Evolutionary conservation across 2,329 filamentous ascomycete species (phyloP), one percentile per base, ranked within the genome.

Genomic region (Dothideomycetes sp.): DNA sequence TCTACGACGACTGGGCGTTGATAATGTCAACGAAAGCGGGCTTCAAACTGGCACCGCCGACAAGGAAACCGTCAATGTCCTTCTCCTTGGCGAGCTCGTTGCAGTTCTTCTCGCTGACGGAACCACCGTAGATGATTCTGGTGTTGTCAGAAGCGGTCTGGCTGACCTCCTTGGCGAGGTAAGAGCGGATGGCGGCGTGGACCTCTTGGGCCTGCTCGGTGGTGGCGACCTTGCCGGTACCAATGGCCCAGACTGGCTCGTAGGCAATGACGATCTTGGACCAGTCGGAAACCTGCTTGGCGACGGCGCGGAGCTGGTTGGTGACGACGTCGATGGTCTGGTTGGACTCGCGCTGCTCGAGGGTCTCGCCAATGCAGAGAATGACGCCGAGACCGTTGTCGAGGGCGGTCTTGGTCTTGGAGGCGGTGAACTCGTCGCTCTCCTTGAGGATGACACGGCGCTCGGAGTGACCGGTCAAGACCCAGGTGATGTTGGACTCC

Each of bases 81-180:
- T 77, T 64, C 77, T 96, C 79, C 74, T 87, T 89, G 63, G 83
- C 79, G 56, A 98, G 76, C 50, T 96, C 89, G 60, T 73, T 77
- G 75, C 85, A 93, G 79, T 98, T 98, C 83, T 95, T 95, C 76
- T 94, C 91, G 62, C 75, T 93, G 57, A 98, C 91, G 57, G 83
- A 91, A 61, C 91, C 91, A 52, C 91, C 91, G 68, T 98, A 98
- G 61, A 98, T 81, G 63, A 98, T 85, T 56, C 91, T 79, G 47
- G 88, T 94, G 69, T 82, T 78, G 50, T 94, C 86, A 33, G 87
- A 78, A 43, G 82, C 84, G 61, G 83, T 73, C 59, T 76, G 69
- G 50, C 93, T 84, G 54, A 88, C 75, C 57, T 79, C 75, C 59
- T 80, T 77, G 48, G 59, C 64, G 60, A 98, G 74, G 85, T 88